phyloP scores from a whole-genome alignment of 192 early-diverging fungal genomes.

The Entophlyctis luteolus region DNA sequence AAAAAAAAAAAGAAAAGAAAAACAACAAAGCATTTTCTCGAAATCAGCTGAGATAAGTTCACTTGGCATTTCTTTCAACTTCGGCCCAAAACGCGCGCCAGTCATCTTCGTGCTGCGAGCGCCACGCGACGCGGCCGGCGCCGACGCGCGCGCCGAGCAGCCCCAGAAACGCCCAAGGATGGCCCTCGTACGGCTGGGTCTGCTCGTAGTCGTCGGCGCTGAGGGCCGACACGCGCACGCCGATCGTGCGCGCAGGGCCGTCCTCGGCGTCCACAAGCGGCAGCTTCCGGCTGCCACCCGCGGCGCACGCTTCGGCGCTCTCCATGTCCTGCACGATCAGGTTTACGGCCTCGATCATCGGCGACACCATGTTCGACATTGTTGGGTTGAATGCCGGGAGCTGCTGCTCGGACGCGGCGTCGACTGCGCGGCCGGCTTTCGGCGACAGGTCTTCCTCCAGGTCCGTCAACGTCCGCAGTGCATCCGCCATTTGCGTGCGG shows the following conservation, averaged over 20 bases:
- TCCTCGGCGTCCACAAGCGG: not conserved
- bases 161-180: conserved; percentile 7
- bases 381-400: not conserved
- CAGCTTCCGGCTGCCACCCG: too few species aligned
- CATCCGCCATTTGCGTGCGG: conserved; percentile 9
- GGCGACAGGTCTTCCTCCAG: not conserved
- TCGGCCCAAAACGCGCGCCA: conserved; percentile 12
- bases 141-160: not conserved
- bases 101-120: not conserved
- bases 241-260: not conserved
- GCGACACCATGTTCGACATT: not conserved
- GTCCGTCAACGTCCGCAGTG: conserved; percentile 10
- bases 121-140: not conserved
- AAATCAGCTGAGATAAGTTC: too few species aligned
- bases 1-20: too few species aligned
- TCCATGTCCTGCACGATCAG: conserved; percentile 11
- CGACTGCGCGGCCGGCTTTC: not conserved
- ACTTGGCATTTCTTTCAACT: too few species aligned
- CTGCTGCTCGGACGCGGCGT: too few species aligned
- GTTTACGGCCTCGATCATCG: not conserved
- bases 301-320: not conserved
- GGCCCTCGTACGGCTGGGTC: not conserved
- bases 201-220: not conserved
- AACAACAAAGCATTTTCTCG: too few species aligned
- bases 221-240: conserved; percentile 5